phyloP scores from a whole-genome alignment of 2,329 filamentous ascomycete genomes.

The Xylaria sp. region DNA sequence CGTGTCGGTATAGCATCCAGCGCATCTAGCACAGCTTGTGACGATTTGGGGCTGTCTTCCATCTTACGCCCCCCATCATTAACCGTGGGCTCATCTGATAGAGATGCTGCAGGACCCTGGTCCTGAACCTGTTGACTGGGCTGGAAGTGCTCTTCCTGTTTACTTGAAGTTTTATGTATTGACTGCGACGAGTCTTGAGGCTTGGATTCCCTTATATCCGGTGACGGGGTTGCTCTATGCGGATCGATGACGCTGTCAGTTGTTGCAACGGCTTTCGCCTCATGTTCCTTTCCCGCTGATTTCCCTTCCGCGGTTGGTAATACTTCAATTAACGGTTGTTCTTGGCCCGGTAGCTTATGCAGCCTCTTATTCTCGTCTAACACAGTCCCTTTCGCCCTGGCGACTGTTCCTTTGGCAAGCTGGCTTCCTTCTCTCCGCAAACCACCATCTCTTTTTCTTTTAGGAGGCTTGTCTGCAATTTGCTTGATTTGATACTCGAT shows the following conservation, averaged over 20 bases:
- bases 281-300: not conserved
- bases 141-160: slow-evolving; percentile 14
- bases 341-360: slow-evolving; percentile 31
- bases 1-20: slow-evolving; percentile 52
- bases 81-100: slow-evolving; percentile 57
- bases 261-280: not conserved
- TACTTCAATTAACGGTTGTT: slow-evolving; percentile 26
- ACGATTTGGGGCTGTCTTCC: slow-evolving; percentile 23
- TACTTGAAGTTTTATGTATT: not conserved
- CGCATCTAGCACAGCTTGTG: slow-evolving; percentile 44
- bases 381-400: slow-evolving; percentile 60
- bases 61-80: slow-evolving; percentile 46
- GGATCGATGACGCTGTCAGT: not conserved
- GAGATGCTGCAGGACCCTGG: slow-evolving; percentile 55
- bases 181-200: slow-evolving; percentile 9
- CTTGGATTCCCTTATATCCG: slow-evolving; percentile 8
- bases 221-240: not conserved
- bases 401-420: slow-evolving; percentile 63
- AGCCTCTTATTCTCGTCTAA: slow-evolving; percentile 50
- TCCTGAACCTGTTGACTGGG: slow-evolving; percentile 48
- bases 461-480: slow-evolving; percentile 52
- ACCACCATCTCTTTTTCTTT: slow-evolving; percentile 53
- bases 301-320: not conserved
- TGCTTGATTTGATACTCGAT: slow-evolving; percentile 55
- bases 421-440: slow-evolving; percentile 57